These are phyloP conservation scores for Trichoderma gamsii DNA, from an alignment of 495 filamentous ascomycete genomes.

Conservation along the genomic window DNA sequence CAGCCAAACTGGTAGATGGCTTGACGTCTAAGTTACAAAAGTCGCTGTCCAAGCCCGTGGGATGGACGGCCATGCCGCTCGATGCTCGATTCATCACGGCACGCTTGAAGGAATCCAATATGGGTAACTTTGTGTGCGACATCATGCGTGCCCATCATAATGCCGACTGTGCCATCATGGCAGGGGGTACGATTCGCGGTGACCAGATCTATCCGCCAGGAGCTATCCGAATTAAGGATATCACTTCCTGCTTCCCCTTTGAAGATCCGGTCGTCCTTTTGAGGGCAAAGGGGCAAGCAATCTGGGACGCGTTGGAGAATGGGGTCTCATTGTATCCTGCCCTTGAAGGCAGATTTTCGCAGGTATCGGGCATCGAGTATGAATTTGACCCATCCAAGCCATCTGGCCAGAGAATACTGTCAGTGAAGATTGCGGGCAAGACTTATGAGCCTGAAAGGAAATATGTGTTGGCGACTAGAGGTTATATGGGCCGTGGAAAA, in stretches of 20 bases:
- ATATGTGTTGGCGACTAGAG: constrained; percentile 69
- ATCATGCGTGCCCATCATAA: constrained; percentile 77
- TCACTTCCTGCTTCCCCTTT: constrained; percentile 80
- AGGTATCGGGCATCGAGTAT: constrained; percentile 76
- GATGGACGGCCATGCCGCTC: constrained; percentile 70
- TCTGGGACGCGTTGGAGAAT: constrained; percentile 77
- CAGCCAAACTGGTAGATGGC: constrained; percentile 53
- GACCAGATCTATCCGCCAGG: constrained; percentile 85
- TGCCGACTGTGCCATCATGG: constrained; percentile 79
- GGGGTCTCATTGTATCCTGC: constrained; percentile 72
- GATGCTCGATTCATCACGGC: constrained; percentile 84
- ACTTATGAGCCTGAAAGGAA: constrained; percentile 52
- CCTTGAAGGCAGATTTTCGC: constrained; percentile 66
- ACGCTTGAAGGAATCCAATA: constrained; percentile 66
- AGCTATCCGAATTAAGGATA: constrained; percentile 66
- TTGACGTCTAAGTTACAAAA: constrained; percentile 63
- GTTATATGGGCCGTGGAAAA: constrained; percentile 82
- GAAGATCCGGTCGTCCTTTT: constrained; percentile 84
- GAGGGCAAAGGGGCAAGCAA: constrained; percentile 55
- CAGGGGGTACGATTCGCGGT: constrained; percentile 80
- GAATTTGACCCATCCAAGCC: constrained; percentile 57
- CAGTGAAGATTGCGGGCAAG: constrained; percentile 51
- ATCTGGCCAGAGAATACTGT: constrained; percentile 54
- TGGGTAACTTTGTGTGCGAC: constrained; percentile 87
- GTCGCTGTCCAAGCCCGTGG: constrained; percentile 76